Percentiles rank a stretch among this genome's conserved stretches.
These are phyloP conservation scores for Nemania abortiva DNA, from an alignment of 2,329 filamentous ascomycete genomes.

Conservation along the genomic window DNA sequence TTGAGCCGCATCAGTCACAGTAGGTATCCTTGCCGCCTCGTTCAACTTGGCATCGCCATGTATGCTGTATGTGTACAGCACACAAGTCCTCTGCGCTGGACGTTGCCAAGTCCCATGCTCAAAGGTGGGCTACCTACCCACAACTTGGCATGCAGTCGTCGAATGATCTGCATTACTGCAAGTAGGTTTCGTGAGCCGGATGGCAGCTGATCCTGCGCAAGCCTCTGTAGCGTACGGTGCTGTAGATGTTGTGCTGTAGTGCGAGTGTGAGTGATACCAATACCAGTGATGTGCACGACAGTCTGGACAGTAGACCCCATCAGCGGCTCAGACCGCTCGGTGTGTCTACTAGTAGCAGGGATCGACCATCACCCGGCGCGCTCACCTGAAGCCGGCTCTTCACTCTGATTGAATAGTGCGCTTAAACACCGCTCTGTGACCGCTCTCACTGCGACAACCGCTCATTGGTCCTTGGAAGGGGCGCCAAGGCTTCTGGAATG, in stretches of 20 bases:
- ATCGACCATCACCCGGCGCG: constrained; percentile 29
- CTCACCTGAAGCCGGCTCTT: constrained; percentile 34
- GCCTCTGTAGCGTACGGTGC: constrained; percentile 7
- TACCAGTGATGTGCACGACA: constrained; percentile 6
- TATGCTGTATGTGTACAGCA: background rate
- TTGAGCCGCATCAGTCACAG: constrained; percentile 16
- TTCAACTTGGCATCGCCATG: constrained; percentile 21
- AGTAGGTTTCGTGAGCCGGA: constrained; percentile 33
- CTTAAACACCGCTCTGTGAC: constrained; percentile 31
- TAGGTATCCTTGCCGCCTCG: constrained; percentile 6
- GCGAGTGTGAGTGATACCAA: background rate
- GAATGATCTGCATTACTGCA: constrained; percentile 38
- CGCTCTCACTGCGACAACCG: constrained; percentile 21
- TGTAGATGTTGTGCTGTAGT: background rate
- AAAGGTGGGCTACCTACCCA: constrained; percentile 19
- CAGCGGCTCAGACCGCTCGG: constrained; percentile 41
- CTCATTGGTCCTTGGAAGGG: constrained; percentile 35
- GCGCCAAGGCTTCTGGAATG: constrained; percentile 41
- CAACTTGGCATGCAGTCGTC: constrained; percentile 27
- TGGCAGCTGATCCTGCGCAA: constrained; percentile 27
- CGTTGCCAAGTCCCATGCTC: constrained; percentile 7
- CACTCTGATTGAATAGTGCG: constrained; percentile 25
- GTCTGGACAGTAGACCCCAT: constrained; percentile 16
- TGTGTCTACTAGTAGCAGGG: constrained; percentile 38
- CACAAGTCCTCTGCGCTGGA: background rate